These are phyloP conservation scores for Annulohypoxylon nitens DNA, from an alignment of 495 filamentous ascomycete genomes.

Conservation along the genomic window DNA sequence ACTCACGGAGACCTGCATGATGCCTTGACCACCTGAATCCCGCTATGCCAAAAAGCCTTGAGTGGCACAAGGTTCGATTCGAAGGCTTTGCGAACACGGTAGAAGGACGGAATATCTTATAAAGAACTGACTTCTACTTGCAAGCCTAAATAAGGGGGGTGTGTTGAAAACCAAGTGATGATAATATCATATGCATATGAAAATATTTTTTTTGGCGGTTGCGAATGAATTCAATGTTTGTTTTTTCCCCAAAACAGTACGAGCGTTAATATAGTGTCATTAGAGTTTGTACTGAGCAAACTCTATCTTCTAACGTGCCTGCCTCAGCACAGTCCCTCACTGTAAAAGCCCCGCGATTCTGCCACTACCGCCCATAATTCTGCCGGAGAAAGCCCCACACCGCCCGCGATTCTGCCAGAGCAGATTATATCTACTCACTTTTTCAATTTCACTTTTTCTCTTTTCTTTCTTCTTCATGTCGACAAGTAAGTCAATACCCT, in stretches of 20 bases:
- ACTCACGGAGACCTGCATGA: neutral
- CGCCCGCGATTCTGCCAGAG: slow-evolving; percentile 8
- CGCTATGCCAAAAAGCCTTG: neutral
- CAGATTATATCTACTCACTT: neutral
- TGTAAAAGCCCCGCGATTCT: neutral
- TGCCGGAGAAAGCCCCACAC: neutral
- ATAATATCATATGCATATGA: too few species aligned
- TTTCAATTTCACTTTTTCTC: slow-evolving; percentile 14
- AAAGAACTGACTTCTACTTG: too few species aligned
- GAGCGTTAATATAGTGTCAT: too few species aligned
- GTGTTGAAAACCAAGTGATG: too few species aligned
- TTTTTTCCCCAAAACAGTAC: too few species aligned
- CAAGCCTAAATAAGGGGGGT: too few species aligned
- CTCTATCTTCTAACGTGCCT: neutral
- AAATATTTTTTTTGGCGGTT: too few species aligned
- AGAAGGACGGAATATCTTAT: neutral
- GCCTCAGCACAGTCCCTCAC: too few species aligned
- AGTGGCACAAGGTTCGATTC: neutral
- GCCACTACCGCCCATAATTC: neutral
- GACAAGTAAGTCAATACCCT: slow-evolving; percentile 41
- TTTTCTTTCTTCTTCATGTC: slow-evolving; percentile 54
- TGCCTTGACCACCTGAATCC: neutral
- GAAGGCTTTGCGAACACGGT: neutral
- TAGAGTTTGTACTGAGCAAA: neutral
- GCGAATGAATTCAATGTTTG: too few species aligned